phyloP scores from a whole-genome alignment of 2,329 filamentous ascomycete genomes.

The Rugonectria rugulosa region DNA sequence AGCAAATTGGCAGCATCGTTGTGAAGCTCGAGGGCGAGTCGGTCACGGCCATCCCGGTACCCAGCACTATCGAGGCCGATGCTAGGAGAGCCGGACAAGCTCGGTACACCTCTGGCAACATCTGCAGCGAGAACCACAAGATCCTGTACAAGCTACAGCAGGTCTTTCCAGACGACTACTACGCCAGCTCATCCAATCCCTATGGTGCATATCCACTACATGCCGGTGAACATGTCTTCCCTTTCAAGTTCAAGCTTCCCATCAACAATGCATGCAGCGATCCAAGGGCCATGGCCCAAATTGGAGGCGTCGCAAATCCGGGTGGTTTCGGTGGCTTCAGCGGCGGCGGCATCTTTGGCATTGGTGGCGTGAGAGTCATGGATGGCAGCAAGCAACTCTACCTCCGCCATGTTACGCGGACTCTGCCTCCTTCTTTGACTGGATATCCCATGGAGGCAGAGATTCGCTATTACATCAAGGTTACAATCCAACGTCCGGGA shows the following conservation, averaged over 20 bases:
- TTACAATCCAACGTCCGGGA: slow-evolving; percentile 88
- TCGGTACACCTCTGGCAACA: slow-evolving; percentile 49
- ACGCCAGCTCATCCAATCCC: slow-evolving; percentile 48
- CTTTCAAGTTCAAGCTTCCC: slow-evolving; percentile 79
- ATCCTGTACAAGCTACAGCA: slow-evolving; percentile 77
- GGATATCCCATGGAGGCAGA: slow-evolving; percentile 88
- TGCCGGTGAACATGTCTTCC: slow-evolving; percentile 76
- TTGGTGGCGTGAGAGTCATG: slow-evolving; percentile 65
- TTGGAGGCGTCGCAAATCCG: slow-evolving; percentile 61
- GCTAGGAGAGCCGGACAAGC: slow-evolving; percentile 40
- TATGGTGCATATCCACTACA: slow-evolving; percentile 66
- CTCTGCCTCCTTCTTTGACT: slow-evolving; percentile 87
- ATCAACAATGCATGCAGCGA: slow-evolving; percentile 78
- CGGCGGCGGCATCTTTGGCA: slow-evolving; percentile 56
- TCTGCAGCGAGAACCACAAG: slow-evolving; percentile 70
- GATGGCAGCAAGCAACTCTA: slow-evolving; percentile 69
- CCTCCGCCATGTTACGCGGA: slow-evolving; percentile 79
- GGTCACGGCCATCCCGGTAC: slow-evolving; percentile 67
- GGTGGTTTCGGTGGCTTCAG: slow-evolving; percentile 58
- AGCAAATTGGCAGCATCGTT: slow-evolving; percentile 75
- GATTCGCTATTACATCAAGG: slow-evolving; percentile 93
- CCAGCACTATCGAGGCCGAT: slow-evolving; percentile 54
- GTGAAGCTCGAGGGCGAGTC: slow-evolving; percentile 87
- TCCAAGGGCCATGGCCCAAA: slow-evolving; percentile 59
- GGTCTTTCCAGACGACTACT: slow-evolving; percentile 71